Evolutionary conservation across 2,329 filamentous ascomycete genomes (phyloP).

Genomic region (Diaporthe ilicicola): DNA sequence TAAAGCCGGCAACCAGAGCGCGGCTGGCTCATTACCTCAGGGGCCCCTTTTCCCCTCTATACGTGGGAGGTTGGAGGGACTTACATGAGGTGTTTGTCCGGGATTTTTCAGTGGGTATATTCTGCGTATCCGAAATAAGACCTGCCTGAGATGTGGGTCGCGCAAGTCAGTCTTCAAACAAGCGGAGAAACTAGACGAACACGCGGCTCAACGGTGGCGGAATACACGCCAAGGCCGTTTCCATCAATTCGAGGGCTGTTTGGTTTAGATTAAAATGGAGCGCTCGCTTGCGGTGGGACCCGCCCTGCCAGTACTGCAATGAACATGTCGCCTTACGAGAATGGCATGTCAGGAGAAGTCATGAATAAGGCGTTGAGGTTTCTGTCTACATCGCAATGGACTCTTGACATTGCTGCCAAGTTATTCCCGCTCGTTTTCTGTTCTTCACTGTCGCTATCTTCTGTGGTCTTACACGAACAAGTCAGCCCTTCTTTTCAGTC

Average conservation of each 20-base stretch:
- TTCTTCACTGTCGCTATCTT: background rate
- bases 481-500: background rate
- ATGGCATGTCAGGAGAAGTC: background rate
- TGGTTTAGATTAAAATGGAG: background rate
- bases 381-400: background rate
- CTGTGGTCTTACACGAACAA: background rate
- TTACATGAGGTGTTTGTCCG: too few relatives aligned
- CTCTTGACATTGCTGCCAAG: background rate
- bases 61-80: too few relatives aligned
- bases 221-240: background rate
- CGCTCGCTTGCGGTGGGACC: background rate
- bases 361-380: background rate
- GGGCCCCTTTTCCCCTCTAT: too few relatives aligned
- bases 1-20: too few relatives aligned
- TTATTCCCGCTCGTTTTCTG: too few relatives aligned
- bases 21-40: too few relatives aligned
- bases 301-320: background rate
- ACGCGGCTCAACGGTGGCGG: background rate
- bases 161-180: background rate
- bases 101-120: too few relatives aligned
- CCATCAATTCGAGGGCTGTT: conserved; percentile 1
- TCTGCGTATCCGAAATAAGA: too few relatives aligned
- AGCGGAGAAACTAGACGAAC: background rate
- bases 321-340: background rate
- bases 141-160: too few relatives aligned